Evolutionary conservation across 768 basidiomycete species (phyloP).

Genomic region (Megacollybia marginata): DNA sequence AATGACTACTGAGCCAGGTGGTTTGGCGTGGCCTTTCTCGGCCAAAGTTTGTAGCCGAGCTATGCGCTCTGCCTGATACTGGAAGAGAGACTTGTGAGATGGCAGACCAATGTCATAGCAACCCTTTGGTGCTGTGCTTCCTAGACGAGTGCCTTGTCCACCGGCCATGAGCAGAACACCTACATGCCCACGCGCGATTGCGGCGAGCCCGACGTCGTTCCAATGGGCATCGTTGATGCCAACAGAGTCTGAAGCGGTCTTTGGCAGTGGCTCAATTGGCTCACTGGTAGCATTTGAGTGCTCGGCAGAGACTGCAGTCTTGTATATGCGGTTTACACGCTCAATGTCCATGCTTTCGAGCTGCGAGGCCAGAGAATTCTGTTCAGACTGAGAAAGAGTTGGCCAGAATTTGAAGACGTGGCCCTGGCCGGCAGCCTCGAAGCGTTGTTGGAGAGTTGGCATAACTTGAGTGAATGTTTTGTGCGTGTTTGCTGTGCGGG

Average conservation of each 20-base stretch:
- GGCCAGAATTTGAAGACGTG: slow-evolving; percentile 90
- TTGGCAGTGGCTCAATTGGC: slow-evolving; percentile 76
- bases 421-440: slow-evolving; percentile 74
- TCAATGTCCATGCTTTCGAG: slow-evolving; percentile 78
- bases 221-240: slow-evolving; percentile 60
- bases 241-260: slow-evolving; percentile 61
- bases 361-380: slow-evolving; percentile 56
- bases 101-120: slow-evolving; percentile 97
- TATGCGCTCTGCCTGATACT: slow-evolving; percentile 97
- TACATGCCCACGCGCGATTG: slow-evolving; percentile 76
- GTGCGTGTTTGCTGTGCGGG: no score
- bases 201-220: slow-evolving; percentile 71
- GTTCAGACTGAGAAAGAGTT: slow-evolving; percentile 58
- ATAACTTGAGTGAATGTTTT: no score
- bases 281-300: slow-evolving; percentile 34
- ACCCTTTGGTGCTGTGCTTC: slow-evolving; percentile 89
- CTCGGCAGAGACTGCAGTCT: slow-evolving; percentile 67
- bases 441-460: slow-evolving; percentile 45
- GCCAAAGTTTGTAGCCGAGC: slow-evolving; percentile 74
- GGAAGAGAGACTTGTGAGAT: slow-evolving; percentile 90
- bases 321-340: slow-evolving; percentile 86
- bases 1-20: slow-evolving; percentile 58
- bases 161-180: slow-evolving; percentile 98
- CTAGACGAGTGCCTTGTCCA: slow-evolving; percentile 93
- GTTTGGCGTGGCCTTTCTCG: slow-evolving; percentile 42